phyloP scores from a whole-genome alignment of 2,329 filamentous ascomycete genomes.

The Myriosclerotinia scirpicola region DNA sequence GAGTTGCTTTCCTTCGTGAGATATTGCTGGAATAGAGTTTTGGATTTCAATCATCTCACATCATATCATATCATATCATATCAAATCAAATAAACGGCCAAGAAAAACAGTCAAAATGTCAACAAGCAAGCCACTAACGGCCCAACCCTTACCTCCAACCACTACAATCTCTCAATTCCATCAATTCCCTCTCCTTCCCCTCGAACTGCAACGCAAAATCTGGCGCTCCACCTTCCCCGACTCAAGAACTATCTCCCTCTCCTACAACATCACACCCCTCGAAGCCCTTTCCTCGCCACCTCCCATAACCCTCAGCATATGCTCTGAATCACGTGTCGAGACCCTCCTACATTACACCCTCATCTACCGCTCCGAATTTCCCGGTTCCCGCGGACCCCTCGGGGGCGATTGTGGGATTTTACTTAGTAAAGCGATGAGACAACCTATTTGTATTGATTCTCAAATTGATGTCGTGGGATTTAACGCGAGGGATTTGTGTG shows the following conservation, averaged over 20 bases:
- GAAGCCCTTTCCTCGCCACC: background rate
- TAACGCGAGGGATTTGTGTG: slow-evolving; percentile 3
- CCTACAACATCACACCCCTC: background rate
- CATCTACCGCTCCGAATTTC: slow-evolving; percentile 11
- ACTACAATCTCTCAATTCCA: background rate
- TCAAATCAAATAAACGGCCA: background rate
- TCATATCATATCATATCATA: background rate
- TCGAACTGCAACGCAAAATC: slow-evolving; percentile 17
- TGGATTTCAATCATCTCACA: background rate
- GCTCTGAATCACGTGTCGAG: slow-evolving; percentile 19
- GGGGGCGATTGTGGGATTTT: background rate
- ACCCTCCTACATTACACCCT: slow-evolving; percentile 15
- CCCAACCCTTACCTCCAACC: background rate
- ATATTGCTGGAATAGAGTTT: background rate
- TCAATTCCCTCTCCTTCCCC: slow-evolving; percentile 6
- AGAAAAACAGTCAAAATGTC: background rate
- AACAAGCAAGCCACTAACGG: background rate
- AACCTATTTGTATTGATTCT: slow-evolving; percentile 17
- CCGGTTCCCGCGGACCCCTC: background rate
- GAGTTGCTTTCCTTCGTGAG: background rate
- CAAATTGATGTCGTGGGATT: background rate
- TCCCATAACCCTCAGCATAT: slow-evolving; percentile 14
- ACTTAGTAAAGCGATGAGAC: slow-evolving; percentile 3
- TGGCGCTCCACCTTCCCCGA: slow-evolving; percentile 14
- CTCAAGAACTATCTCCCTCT: slow-evolving; percentile 14